Evolutionary conservation across 1,284 basidiomycete species (phyloP).

Genomic region (Puccinia coronata): DNA sequence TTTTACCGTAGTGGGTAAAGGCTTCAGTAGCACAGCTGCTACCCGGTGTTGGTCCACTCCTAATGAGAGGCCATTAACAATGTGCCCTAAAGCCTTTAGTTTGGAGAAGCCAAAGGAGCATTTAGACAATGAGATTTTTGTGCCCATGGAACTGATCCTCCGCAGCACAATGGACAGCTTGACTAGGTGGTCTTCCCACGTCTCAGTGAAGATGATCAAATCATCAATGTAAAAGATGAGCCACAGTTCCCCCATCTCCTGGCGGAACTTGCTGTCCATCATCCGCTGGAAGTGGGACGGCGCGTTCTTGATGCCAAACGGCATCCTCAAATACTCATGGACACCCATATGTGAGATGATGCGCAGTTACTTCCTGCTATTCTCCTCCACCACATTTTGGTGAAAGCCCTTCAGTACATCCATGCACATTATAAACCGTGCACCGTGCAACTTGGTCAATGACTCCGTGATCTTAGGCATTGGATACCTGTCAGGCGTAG

Average conservation of each 20-base stretch:
- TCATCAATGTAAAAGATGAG: constrained; percentile 31
- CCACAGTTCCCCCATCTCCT: neutral
- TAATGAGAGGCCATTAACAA: no score
- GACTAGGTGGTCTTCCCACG: neutral
- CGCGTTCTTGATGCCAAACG: constrained; percentile 20
- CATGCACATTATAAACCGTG: constrained; percentile 7
- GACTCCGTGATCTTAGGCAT: no score
- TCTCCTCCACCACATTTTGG: neutral
- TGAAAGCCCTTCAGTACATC: constrained; percentile 22
- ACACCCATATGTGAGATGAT: constrained; percentile 21
- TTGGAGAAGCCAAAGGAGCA: no score
- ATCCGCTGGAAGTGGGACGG: constrained; percentile 28
- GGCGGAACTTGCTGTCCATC: constrained; percentile 12
- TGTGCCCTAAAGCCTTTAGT: no score
- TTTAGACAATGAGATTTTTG: constrained; percentile 19
- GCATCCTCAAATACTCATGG: constrained; percentile 23
- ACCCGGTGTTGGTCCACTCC: no score
- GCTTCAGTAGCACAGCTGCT: no score
- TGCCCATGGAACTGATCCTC: neutral
- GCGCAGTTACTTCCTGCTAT: neutral
- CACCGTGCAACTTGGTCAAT: neutral
- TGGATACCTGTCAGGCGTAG: constrained; percentile 17
- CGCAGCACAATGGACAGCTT: neutral
- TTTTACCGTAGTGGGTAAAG: no score
- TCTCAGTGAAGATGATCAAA: constrained; percentile 5